Evolutionary conservation across 176 grass and related monocot species (phyloP).

Genomic region (Tillandsia leiboldiana): DNA sequence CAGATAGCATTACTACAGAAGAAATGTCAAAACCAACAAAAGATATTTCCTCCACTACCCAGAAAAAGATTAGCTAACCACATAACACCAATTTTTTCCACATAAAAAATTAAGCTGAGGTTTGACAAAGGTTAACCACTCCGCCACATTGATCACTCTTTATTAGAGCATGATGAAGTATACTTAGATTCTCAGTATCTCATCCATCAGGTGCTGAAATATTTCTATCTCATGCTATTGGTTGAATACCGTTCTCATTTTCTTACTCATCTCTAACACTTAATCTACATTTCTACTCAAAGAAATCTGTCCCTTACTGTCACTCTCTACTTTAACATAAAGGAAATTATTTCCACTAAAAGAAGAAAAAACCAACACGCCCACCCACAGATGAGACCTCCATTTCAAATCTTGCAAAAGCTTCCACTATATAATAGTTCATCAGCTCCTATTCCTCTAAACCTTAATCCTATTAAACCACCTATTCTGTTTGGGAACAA

Average conservation of each 20-base stretch:
- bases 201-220: background rate
- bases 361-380: background rate
- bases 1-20: no score
- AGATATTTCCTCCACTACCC: background rate
- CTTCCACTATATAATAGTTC: background rate
- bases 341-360: background rate
- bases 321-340: background rate
- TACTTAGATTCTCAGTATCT: background rate
- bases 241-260: background rate
- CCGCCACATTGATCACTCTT: background rate
- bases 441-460: background rate
- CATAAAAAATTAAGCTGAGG: background rate
- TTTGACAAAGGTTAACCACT: constrained; percentile 16
- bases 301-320: background rate
- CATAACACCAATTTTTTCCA: background rate
- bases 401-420: background rate
- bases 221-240: background rate
- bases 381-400: background rate
- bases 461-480: background rate
- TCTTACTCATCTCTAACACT: background rate
- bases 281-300: background rate
- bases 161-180: background rate
- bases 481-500: background rate
- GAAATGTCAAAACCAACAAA: no score
- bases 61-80: constrained; percentile 3